phyloP scores from a whole-genome alignment of 768 basidiomycete genomes.

The Psilocybe cubensis region DNA sequence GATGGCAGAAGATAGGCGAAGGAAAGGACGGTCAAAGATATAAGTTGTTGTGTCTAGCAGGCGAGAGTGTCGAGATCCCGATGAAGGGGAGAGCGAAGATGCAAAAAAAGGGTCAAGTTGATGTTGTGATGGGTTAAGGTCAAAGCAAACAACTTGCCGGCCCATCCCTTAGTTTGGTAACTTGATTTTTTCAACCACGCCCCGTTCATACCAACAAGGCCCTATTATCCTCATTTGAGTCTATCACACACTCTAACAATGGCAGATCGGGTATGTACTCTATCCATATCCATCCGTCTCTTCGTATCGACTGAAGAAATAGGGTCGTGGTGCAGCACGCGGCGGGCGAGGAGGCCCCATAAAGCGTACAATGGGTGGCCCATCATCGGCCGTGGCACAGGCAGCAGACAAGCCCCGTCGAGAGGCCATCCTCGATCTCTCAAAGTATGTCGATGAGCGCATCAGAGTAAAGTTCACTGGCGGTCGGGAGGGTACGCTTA shows the following conservation, averaged over 20 bases:
- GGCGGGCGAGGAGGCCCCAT: slow-evolving; percentile 47
- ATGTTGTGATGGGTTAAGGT: slow-evolving; percentile 15
- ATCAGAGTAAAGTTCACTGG: slow-evolving; percentile 99
- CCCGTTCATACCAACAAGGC: slow-evolving; percentile 8
- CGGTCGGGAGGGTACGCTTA: slow-evolving; percentile 80
- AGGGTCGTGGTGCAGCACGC: slow-evolving; percentile 63
- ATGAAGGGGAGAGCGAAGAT: slow-evolving; percentile 20
- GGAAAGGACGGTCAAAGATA: slow-evolving; percentile 10
- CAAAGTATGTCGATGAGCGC: slow-evolving; percentile 90
- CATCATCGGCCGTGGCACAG: slow-evolving; percentile 36
- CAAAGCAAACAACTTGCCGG: slow-evolving; percentile 13
- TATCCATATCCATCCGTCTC: slow-evolving; percentile 21
- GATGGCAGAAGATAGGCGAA: slow-evolving; percentile 5
- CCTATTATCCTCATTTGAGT: slow-evolving; percentile 5
- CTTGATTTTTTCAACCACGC: slow-evolving; percentile 29
- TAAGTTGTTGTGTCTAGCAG: slow-evolving; percentile 10
- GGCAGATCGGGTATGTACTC: slow-evolving; percentile 63
- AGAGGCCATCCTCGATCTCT: slow-evolving; percentile 94
- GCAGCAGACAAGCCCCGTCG: slow-evolving; percentile 79
- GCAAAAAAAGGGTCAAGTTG: slow-evolving; percentile 17
- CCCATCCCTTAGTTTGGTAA: slow-evolving; percentile 20
- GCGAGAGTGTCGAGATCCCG: slow-evolving; percentile 12
- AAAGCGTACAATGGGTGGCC: slow-evolving; percentile 51
- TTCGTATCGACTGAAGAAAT: slow-evolving; percentile 39
- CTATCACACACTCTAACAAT: slow-evolving; percentile 33